Base-by-base conservation (phyloP, 768 basidiomycete genomes). In the Termitomyces sp. region DNA sequence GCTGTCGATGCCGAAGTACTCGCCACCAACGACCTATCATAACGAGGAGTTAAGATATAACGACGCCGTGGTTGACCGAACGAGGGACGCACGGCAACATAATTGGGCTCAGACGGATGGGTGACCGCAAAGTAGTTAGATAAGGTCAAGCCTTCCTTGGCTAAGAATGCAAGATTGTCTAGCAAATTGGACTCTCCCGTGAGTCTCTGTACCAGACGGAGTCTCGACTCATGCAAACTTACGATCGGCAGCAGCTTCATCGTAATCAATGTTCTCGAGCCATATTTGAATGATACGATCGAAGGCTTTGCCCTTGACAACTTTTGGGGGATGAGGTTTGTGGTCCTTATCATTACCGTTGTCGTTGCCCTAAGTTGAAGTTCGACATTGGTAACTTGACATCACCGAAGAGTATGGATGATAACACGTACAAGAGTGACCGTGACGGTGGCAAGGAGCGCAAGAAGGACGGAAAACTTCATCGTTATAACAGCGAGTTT, bases 81-180 rank as follows among this genome's bases (percentile, higher is more conserved):
- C 9, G 36, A 32, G 10, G 34, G 20, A 54, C 57, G 14, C 58
- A 57, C 56, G n/a, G 83, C 79, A 56, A 80, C 65, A 53, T 79
- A 87, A 71, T 88, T 88, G 34, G 87, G 86, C 69, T 88, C 75
- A 3, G 86, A 86, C 5, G 86, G 83, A 65, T 85, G 84, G 20
- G 83, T 84, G 43, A 84, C 65, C 3, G 71, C 80, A 61, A 79
- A 83, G 66, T 76, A 84, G 52, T 77, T 78, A 49, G 61, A 69
- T 15, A 84, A 69, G 5, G 75, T 62, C 59, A 88, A 73, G 11
- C 86, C 86, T 66, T 86, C 75, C 52, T 75, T 65, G 17, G 79
- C 77, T 56, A 88, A 68, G 53, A 70, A 69, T 37, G 64, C 67
- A 54, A 81, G 76, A 15, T 69, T 70, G 11, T 71, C 53, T 63